Percentiles rank a stretch among this genome's conserved stretches.
These are phyloP conservation scores for Lachancea mirantina DNA, from an alignment of 805 yeast species.

Conservation along the genomic window DNA sequence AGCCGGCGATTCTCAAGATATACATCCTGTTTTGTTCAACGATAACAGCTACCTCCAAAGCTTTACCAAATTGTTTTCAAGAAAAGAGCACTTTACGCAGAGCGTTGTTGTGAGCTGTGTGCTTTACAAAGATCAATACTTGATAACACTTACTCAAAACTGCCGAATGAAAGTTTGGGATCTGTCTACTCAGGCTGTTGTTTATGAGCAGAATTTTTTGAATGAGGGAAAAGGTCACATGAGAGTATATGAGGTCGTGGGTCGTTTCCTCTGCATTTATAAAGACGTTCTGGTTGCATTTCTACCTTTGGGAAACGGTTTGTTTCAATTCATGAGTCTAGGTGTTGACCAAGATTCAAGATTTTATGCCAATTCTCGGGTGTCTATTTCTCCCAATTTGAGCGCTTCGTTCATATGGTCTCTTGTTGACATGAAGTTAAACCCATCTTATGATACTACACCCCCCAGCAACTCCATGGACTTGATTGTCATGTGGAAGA, in stretches of 20 bases:
- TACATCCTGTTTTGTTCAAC: constrained; percentile 45
- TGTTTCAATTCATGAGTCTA: constrained; percentile 36
- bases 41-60: constrained; percentile 44
- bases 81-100: constrained; percentile 8
- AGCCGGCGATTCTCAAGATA: constrained; percentile 14
- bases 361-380: constrained; percentile 10
- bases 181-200: constrained; percentile 18
- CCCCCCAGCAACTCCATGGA: constrained; percentile 22
- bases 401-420: constrained; percentile 29
- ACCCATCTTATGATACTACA: constrained; percentile 20
- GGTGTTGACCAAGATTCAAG: constrained; percentile 12
- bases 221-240: constrained; percentile 8
- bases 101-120: constrained; percentile 21
- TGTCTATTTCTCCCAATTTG: constrained; percentile 19
- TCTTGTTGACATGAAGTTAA: constrained; percentile 24
- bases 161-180: constrained; percentile 29
- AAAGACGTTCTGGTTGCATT: constrained; percentile 31
- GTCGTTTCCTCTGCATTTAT: constrained; percentile 33
- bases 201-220: constrained; percentile 12
- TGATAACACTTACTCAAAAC: constrained; percentile 24
- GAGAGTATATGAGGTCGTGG: constrained; percentile 19
- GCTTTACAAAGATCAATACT: constrained; percentile 14
- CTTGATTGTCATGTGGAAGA: constrained; percentile 51
- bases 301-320: constrained; percentile 39
- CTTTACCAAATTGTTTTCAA: constrained; percentile 26